A percentile compares a stretch with the other conserved stretches of the same genome.
phyloP scores from a whole-genome alignment of 768 basidiomycete genomes.

The Saitozyma podzolica region DNA sequence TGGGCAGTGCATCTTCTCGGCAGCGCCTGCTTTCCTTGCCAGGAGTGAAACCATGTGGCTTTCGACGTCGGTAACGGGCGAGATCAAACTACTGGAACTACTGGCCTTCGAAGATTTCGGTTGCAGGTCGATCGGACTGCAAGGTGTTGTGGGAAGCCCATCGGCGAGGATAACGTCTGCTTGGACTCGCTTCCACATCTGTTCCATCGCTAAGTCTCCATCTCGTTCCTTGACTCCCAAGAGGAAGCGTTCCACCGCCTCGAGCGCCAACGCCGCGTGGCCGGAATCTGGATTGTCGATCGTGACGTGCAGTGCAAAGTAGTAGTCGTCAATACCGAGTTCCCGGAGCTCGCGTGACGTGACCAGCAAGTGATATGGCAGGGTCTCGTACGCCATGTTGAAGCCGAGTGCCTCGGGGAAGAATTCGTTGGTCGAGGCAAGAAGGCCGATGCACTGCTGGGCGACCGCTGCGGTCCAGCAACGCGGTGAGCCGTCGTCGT shows the following conservation, averaged over 20 bases:
- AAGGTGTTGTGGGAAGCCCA: slow-evolving; percentile 41
- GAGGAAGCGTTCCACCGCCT: slow-evolving; percentile 40
- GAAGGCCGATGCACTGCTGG: slow-evolving; percentile 43
- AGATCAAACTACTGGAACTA: background rate
- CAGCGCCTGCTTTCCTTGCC: slow-evolving; percentile 28
- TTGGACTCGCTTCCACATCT: slow-evolving; percentile 38
- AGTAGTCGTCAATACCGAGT: slow-evolving; percentile 43
- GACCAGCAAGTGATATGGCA: slow-evolving; percentile 47
- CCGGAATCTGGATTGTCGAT: slow-evolving; percentile 48
- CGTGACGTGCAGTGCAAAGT: slow-evolving; percentile 47
- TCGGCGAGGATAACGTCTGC: slow-evolving; percentile 40
- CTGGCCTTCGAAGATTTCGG: background rate
- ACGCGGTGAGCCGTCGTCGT: slow-evolving; percentile 33
- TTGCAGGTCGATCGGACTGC: slow-evolving; percentile 28
- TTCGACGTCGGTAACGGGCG: slow-evolving; percentile 16
- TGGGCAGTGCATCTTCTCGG: slow-evolving; percentile 43
- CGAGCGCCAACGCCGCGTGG: slow-evolving; percentile 40
- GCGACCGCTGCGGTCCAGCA: slow-evolving; percentile 48
- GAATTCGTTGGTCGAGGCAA: slow-evolving; percentile 33
- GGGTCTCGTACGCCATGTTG: slow-evolving; percentile 48
- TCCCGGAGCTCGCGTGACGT: slow-evolving; percentile 40
- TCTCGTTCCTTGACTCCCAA: slow-evolving; percentile 30
- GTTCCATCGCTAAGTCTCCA: slow-evolving; percentile 26
- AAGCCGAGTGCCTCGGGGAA: slow-evolving; percentile 49
- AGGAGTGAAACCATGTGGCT: slow-evolving; percentile 22